These are phyloP conservation scores for Alternaria infectoria DNA, from an alignment of 2,329 filamentous ascomycete species.

Conservation along the genomic window DNA sequence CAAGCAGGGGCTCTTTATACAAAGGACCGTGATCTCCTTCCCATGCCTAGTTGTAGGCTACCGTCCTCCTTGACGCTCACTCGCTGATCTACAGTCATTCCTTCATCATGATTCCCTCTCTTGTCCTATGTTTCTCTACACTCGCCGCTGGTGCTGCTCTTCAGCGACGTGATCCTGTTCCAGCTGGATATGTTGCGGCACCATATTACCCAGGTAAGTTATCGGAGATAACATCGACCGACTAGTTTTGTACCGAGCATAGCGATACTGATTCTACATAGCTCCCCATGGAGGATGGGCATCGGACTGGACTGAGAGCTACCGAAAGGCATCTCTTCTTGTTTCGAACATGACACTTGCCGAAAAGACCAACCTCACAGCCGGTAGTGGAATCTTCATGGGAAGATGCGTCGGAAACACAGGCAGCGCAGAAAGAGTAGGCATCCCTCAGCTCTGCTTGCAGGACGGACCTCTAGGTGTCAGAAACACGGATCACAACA, in stretches of 20 bases:
- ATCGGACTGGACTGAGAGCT: constrained; percentile 71
- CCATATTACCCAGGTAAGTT: constrained; percentile 69
- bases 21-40: background rate
- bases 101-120: constrained; percentile 28
- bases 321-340: constrained; percentile 70
- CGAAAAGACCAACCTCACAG: constrained; percentile 80
- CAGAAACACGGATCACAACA: constrained; percentile 74
- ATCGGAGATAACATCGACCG: background rate
- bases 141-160: constrained; percentile 32
- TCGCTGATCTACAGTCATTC: constrained; percentile 8
- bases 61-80: constrained; percentile 7
- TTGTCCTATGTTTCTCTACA: constrained; percentile 29
- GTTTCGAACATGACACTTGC: constrained; percentile 79
- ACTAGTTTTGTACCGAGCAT: background rate
- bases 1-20: constrained; percentile 7
- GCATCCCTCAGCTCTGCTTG: constrained; percentile 68
- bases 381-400: constrained; percentile 75
- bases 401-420: constrained; percentile 76
- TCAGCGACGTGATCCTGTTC: constrained; percentile 40
- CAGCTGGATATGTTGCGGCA: constrained; percentile 47
- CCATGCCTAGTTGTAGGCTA: background rate
- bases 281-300: constrained; percentile 75
- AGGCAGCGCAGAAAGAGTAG: constrained; percentile 71
- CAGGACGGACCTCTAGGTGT: constrained; percentile 76
- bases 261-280: constrained; percentile 4